These are phyloP conservation scores for Panaeolus cyanescens DNA, from an alignment of 768 basidiomycete genomes.

Conservation along the genomic window DNA sequence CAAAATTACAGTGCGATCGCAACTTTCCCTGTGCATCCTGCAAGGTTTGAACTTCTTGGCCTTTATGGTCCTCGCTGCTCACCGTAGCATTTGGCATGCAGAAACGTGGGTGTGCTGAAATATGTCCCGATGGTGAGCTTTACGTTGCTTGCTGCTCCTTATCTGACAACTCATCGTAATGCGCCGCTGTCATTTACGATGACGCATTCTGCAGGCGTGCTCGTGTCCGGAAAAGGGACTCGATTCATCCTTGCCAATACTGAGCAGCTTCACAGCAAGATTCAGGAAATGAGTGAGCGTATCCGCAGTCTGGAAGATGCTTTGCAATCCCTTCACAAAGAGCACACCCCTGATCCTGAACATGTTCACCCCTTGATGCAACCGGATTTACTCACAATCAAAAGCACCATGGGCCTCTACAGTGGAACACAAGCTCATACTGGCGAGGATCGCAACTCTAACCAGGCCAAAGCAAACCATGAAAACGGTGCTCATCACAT, in stretches of 20 bases:
- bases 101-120: slow-evolving; percentile 67
- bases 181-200: neutral
- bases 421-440: slow-evolving; percentile 26
- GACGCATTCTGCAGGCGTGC: slow-evolving; percentile 44
- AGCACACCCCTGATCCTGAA: slow-evolving; percentile 26
- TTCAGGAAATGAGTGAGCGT: slow-evolving; percentile 67
- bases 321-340: slow-evolving; percentile 34
- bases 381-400: slow-evolving; percentile 51
- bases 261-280: slow-evolving; percentile 64
- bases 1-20: slow-evolving; percentile 44
- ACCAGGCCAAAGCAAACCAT: neutral
- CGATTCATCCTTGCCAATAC: slow-evolving; percentile 71
- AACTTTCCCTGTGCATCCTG: slow-evolving; percentile 51
- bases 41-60: slow-evolving; percentile 26
- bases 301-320: slow-evolving; percentile 65
- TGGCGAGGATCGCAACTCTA: neutral
- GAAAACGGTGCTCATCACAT: neutral
- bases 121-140: slow-evolving; percentile 61
- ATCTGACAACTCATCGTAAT: neutral
- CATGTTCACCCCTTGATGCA: slow-evolving; percentile 50
- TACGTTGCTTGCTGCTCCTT: neutral
- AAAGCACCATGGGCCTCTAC: slow-evolving; percentile 57
- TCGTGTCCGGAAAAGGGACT: slow-evolving; percentile 67
- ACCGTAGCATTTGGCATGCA: slow-evolving; percentile 23
- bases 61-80: neutral